phyloP scores from a whole-genome alignment of 163 green algal species.

The Scenedesmus sp. region DNA sequence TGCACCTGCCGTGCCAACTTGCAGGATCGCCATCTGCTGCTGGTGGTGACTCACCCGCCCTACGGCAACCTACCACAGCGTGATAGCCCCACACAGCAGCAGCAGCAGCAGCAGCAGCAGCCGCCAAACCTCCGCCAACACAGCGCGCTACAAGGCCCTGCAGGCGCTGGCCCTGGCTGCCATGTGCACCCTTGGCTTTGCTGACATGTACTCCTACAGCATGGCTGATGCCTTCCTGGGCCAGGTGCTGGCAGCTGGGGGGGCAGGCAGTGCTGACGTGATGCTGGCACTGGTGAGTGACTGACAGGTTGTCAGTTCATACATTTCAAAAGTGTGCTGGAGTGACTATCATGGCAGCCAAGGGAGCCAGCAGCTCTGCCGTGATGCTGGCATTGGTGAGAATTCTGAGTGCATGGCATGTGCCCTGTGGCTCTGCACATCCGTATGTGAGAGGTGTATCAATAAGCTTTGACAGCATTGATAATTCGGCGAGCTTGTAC shows the following conservation, averaged over 20 bases:
- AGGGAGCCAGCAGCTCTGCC: no score
- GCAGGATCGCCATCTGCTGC: no score
- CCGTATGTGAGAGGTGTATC: no score
- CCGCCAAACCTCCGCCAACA: no score
- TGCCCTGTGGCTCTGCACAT: no score
- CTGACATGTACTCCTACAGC: not conserved
- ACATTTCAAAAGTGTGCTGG: not conserved
- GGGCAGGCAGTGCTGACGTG: not conserved
- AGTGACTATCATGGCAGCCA: not conserved
- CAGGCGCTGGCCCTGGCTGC: not conserved
- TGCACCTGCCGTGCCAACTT: no score
- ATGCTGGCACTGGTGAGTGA: not conserved
- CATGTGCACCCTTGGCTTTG: not conserved
- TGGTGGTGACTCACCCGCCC: no score
- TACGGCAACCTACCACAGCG: no score
- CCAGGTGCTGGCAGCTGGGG: not conserved
- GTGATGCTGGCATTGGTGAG: no score
- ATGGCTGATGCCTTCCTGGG: not conserved
- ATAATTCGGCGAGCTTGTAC: no score
- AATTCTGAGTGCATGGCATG: no score
- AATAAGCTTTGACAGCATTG: no score
- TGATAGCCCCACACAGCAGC: not conserved
- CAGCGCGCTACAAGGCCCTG: not conserved
- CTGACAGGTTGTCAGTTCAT: not conserved
- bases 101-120: slow-evolving; percentile 4